Evolutionary conservation across 1,284 basidiomycete species (phyloP).

Genomic region (Trametes hirsuta): DNA sequence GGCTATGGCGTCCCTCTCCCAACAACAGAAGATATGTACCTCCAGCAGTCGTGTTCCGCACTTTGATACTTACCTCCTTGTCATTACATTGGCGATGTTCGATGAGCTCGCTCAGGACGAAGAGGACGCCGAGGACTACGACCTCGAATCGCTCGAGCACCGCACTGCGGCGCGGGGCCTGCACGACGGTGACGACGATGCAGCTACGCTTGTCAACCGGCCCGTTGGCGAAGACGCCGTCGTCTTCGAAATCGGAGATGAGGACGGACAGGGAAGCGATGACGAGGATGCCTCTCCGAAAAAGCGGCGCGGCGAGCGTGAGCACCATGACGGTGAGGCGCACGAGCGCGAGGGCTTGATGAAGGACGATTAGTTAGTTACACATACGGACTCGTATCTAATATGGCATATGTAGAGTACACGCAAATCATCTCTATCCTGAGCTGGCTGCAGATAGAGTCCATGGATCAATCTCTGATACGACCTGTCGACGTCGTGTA

Average conservation of each 20-base stretch:
- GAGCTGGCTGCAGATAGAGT: slow-evolving; percentile 16
- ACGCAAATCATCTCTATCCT: slow-evolving; percentile 36
- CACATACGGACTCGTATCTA: slow-evolving; percentile 31
- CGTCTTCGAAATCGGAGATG: slow-evolving; percentile 93
- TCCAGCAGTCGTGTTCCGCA: slow-evolving; percentile 4
- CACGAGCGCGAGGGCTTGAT: slow-evolving; percentile 71
- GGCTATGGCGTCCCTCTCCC: slow-evolving; percentile 91
- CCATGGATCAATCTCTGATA: slow-evolving; percentile 60
- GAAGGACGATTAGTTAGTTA: slow-evolving; percentile 37
- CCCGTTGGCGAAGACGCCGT: slow-evolving; percentile 71
- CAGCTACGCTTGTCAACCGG: slow-evolving; percentile 67
- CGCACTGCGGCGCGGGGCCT: slow-evolving; percentile 47
- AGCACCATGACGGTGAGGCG: slow-evolving; percentile 46
- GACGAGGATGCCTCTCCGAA: slow-evolving; percentile 57
- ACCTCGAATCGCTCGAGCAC: slow-evolving; percentile 73
- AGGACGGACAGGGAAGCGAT: slow-evolving; percentile 65
- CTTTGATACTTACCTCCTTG: slow-evolving; percentile 35
- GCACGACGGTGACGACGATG: slow-evolving; percentile 69
- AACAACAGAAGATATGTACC: slow-evolving; percentile 86
- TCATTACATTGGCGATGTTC: slow-evolving; percentile 77
- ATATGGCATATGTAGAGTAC: slow-evolving; percentile 55
- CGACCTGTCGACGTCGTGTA: slow-evolving; percentile 84
- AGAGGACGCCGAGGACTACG: slow-evolving; percentile 91
- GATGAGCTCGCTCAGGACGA: slow-evolving; percentile 89
- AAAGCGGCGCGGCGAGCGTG: slow-evolving; percentile 55